Evolutionary conservation across 306 rosid species (phyloP), one percentile per base, ranked within the genome.

Genomic region (Abrus pulchellus): DNA sequence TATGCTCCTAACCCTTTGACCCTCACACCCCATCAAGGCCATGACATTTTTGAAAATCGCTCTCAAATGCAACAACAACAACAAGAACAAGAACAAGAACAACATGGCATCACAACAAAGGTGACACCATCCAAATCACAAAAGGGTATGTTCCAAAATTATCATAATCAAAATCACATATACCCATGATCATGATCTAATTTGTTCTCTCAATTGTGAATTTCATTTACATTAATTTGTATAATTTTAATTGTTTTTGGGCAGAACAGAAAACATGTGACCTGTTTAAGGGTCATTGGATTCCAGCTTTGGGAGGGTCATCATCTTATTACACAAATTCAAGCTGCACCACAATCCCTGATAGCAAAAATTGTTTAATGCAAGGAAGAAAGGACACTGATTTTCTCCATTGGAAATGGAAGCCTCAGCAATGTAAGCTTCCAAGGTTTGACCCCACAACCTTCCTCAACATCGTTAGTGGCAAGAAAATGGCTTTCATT

Each of bases 341-440:
- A 66, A 93, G 97, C 69, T 95, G 99, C 79, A 29, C 44, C 0
- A 78, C 89, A 7, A 95, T 95, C 57, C 98, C 98, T 0, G 93
- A 91, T 0, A 86, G 93, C 7, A 92, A 93, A 81, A 90, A 95
- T 68, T 95, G 99, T 75, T 93, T 95, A 81, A 88, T 79, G 41
- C 77, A 93, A 1, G 99, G 99, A 5, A 90, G 99, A 74, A 53
- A 2, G 55, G 96, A 95, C 68, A 63, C 0, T 36, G 93, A 84
- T 82, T 95, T 90, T 63, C 88, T 95, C n/a, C 87, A 90, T 47
- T 95, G 99, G 99, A 90, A 81, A 90, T 93, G 99, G 98, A 93
- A 88, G 78, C 98, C 98, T 1, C 59, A 91, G 0, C 43, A 88
- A 5, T 93, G 99, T 7, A 90, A 93, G 2, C 90, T 95, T 6